These are phyloP conservation scores for Urostyla sp. DNA, from an alignment of 73 alveolate genomes.

Conservation along the genomic window DNA sequence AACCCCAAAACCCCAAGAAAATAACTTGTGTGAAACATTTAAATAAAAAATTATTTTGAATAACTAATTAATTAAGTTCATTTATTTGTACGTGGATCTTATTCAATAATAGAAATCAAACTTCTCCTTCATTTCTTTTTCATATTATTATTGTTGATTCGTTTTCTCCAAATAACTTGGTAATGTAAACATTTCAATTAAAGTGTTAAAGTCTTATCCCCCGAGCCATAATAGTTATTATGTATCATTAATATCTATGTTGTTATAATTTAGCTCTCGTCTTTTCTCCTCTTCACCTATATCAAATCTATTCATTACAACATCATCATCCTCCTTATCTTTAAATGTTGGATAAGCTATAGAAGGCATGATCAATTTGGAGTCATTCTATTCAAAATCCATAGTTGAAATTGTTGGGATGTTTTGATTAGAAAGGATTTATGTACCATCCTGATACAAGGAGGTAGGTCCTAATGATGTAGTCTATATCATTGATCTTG, in stretches of 20 bases:
- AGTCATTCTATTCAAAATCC: not conserved
- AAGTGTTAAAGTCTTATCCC: not conserved
- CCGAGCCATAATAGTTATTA: constrained; percentile 31
- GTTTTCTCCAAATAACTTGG: constrained; percentile 39
- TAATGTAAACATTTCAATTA: constrained; percentile 34
- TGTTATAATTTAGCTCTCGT: not conserved
- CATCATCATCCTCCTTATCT: not conserved
- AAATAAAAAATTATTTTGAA: too few relatives aligned
- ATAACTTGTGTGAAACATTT: too few relatives aligned
- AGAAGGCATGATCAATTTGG: not conserved
- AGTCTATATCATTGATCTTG: not conserved
- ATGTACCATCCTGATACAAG: not conserved
- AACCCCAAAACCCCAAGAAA: constrained; percentile 4
- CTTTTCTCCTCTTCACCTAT: constrained; percentile 12
- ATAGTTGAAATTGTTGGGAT: not conserved
- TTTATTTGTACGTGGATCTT: not conserved
- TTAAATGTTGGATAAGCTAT: not conserved
- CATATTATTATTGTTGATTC: not conserved
- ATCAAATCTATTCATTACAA: not conserved
- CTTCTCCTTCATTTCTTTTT: constrained; percentile 20
- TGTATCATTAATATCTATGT: constrained; percentile 10
- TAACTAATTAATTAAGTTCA: too few relatives aligned
- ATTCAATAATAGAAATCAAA: constrained; percentile 39
- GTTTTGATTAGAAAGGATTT: not conserved
- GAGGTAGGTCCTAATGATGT: not conserved